Percentiles rank a stretch among this genome's conserved stretches.
These are phyloP conservation scores for Gymnopus androsaceus DNA, from an alignment of 1,284 basidiomycete genomes.

Conservation along the genomic window DNA sequence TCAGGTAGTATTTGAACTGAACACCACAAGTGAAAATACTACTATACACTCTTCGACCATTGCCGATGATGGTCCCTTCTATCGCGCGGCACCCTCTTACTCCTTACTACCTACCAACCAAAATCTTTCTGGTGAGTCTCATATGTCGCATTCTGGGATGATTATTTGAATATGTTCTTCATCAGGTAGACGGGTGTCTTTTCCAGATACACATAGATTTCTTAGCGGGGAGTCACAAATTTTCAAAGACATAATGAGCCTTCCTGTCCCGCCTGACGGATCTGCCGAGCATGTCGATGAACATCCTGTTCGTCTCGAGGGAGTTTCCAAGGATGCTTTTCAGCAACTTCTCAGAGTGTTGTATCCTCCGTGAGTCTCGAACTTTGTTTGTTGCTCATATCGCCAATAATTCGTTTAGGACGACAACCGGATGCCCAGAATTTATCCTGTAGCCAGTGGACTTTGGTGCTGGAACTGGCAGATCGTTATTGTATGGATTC, in stretches of 20 bases:
- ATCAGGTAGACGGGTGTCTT: not conserved
- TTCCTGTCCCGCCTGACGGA: too few relatives aligned
- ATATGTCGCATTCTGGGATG: not conserved
- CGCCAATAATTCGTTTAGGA: too few relatives aligned
- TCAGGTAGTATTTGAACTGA: too few relatives aligned
- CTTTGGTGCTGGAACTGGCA: not conserved
- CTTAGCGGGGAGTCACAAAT: not conserved
- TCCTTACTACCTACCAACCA: not conserved
- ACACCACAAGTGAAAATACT: too few relatives aligned
- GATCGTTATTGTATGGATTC: not conserved
- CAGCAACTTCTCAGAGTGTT: not conserved
- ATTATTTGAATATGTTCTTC: not conserved
- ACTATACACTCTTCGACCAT: too few relatives aligned
- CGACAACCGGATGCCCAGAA: not conserved
- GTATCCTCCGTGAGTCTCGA: not conserved
- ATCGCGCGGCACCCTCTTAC: too few relatives aligned
- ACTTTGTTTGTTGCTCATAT: too few relatives aligned
- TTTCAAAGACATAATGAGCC: too few relatives aligned
- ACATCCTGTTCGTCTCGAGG: too few relatives aligned
- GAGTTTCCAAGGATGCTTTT: not conserved
- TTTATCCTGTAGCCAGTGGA: not conserved
- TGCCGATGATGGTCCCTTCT: too few relatives aligned
- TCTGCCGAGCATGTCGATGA: too few relatives aligned
- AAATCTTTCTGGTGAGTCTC: not conserved
- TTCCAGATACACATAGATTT: not conserved